Percentiles rank a stretch among this genome's conserved stretches.
Evolutionary conservation across 345 rosid genomes (phyloP).

Genomic region (Salix arbutifolia): DNA sequence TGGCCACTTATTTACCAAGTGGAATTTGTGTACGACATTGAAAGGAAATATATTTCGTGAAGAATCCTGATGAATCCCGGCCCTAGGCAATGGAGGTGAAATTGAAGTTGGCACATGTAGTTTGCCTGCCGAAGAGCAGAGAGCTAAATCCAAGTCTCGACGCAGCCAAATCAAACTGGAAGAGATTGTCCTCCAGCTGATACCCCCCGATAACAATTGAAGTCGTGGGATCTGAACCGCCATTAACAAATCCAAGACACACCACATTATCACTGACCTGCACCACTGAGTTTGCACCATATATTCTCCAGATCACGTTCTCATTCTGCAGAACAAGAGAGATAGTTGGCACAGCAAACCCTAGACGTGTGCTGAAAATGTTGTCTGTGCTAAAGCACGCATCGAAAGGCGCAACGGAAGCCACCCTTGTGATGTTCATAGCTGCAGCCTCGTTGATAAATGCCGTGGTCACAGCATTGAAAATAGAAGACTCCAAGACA

Average conservation of each 20-base stretch:
- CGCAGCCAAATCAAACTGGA: neutral
- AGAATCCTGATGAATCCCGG: neutral
- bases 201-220: neutral
- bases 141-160: slow-evolving; percentile 1
- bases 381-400: slow-evolving; percentile 47
- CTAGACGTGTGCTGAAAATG: slow-evolving; percentile 30
- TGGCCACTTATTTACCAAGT: neutral
- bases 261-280: neutral
- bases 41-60: neutral
- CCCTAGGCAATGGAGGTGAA: slow-evolving; percentile 2
- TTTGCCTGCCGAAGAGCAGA: neutral
- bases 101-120: neutral
- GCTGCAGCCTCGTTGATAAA: slow-evolving; percentile 34
- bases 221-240: neutral
- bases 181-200: neutral
- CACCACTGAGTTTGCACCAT: neutral
- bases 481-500: slow-evolving; percentile 49
- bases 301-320: neutral
- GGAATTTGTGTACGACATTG: no score
- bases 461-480: slow-evolving; percentile 35
- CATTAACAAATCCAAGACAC: neutral
- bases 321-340: slow-evolving; percentile 13
- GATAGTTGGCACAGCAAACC: slow-evolving; percentile 24
- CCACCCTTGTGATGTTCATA: slow-evolving; percentile 44
- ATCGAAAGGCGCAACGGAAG: slow-evolving; percentile 48